Evolutionary conservation across 2,329 filamentous ascomycete species (phyloP), one percentile per base, ranked within the genome.

Genomic region (Penicillium sp.): DNA sequence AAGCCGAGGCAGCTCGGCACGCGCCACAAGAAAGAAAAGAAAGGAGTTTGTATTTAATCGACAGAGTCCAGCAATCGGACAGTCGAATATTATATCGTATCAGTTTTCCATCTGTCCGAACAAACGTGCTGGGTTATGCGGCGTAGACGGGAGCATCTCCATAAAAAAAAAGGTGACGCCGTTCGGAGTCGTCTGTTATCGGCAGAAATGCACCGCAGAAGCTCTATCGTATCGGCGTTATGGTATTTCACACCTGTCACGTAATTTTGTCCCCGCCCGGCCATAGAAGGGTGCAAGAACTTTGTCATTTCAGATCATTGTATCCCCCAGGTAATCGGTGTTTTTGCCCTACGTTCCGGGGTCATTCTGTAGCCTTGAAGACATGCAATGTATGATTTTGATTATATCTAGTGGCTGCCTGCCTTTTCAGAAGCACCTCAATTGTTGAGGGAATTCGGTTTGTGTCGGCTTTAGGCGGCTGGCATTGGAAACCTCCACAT

Each of bases 121-220:
- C 16, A 26, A 45, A 62, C 62, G 75, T 77, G 70, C 72, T 77
- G 73, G 71, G 71, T 67, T 76, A 75, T 77, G 73, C 75, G 49
- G 75, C 75, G 75, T 77, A 77, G 72, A 63, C 64, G 56, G 62
- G 68, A 77, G 72, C 71, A 75, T 77, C 65, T 60, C 57, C 48
- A 39, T 48, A 52, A 26, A 53, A 56, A 64, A 62, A 63, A 58
- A 57, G 29, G 47, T 57, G 55, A 63, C 53, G 52, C 44, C 39
- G 48, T 45, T 55, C 21, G 47, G 37, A 29, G 41, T 50, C 16
- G 22, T 13, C 33, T 41, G 48, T 13, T 39, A 41, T 41, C 39
- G 39, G 39, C 39, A 41, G 22, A 41, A 41, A n/a, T 41, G 39
- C 19, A 41, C 39, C 39, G 39, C 39, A 41, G 10, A 19, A 41